phyloP scores from a whole-genome alignment of 2,329 filamentous ascomycete genomes.

The Lecanoromycetidae sp. region DNA sequence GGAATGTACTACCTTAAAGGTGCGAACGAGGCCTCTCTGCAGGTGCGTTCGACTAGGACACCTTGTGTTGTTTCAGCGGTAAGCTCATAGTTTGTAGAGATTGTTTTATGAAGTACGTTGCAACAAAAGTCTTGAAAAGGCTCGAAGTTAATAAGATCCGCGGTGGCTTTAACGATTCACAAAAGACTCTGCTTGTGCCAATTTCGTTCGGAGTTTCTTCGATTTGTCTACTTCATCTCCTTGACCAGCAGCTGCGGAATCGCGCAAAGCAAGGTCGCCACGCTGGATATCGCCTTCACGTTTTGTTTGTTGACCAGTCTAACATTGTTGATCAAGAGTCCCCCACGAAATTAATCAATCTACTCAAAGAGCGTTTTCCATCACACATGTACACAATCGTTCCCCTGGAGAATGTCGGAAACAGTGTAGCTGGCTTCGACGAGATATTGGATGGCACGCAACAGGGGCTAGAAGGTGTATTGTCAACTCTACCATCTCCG shows the following conservation, averaged over 20 bases:
- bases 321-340: slow-evolving; percentile 20
- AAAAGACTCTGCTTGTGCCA: slow-evolving; percentile 56
- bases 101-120: slow-evolving; percentile 69
- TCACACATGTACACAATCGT: slow-evolving; percentile 51
- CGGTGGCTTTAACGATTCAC: slow-evolving; percentile 28
- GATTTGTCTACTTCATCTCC: slow-evolving; percentile 59
- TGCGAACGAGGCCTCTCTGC: slow-evolving; percentile 50
- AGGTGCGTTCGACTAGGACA: slow-evolving; percentile 30
- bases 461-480: slow-evolving; percentile 41
- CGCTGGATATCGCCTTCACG: slow-evolving; percentile 54
- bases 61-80: slow-evolving; percentile 2
- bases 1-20: slow-evolving; percentile 38
- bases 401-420: slow-evolving; percentile 52
- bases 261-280: slow-evolving; percentile 54
- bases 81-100: slow-evolving; percentile 33
- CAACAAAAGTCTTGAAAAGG: slow-evolving; percentile 68
- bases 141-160: slow-evolving; percentile 51
- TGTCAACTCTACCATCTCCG: slow-evolving; percentile 54
- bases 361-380: slow-evolving; percentile 49
- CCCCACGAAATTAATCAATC: slow-evolving; percentile 23
- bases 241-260: slow-evolving; percentile 56
- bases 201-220: slow-evolving; percentile 78
- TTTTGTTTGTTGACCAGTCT: slow-evolving; percentile 38
- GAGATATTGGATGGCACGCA: slow-evolving; percentile 25
- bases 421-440: slow-evolving; percentile 26